Percentiles rank a stretch among this genome's conserved stretches.
Conservation (phyloP, 2,329 filamentous ascomycete genomes). For the Epichloe glyceriae region DNA sequence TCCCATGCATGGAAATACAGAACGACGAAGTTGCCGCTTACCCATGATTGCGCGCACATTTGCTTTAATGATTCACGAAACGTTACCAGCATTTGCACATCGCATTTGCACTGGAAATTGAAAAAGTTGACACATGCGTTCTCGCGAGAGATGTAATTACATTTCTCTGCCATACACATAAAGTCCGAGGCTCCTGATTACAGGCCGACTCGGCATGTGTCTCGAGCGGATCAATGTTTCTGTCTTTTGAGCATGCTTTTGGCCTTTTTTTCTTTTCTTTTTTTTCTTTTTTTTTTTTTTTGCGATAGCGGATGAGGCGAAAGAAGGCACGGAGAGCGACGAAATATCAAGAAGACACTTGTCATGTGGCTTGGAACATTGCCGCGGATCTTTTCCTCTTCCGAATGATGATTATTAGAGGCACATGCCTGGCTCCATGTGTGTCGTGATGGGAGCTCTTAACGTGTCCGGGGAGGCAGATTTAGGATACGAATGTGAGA, state of each 20-base stretch:
- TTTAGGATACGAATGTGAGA: not conserved
- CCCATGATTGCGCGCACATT: slow-evolving; percentile 13
- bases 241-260: not conserved
- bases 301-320: not conserved
- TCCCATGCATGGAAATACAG: slow-evolving; percentile 20
- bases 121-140: not conserved
- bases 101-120: slow-evolving; percentile 1
- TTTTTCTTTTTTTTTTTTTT: not conserved
- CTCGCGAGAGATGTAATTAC: not conserved
- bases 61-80: slow-evolving; percentile 6
- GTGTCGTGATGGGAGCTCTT: not conserved
- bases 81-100: slow-evolving; percentile 3
- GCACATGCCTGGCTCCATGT: not conserved
- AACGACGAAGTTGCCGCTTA: slow-evolving; percentile 16
- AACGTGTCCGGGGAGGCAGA: not conserved
- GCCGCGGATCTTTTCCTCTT: not conserved
- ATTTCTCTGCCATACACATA: not conserved
- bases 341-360: not conserved
- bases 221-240: not conserved
- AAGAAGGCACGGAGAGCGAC: no score
- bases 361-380: not conserved
- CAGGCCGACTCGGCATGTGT: not conserved
- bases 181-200: not conserved
- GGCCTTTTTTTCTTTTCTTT: not conserved
- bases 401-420: not conserved